Conservation (phyloP, 2,329 filamentous ascomycete species). For the Verticillium longisporum region DNA sequence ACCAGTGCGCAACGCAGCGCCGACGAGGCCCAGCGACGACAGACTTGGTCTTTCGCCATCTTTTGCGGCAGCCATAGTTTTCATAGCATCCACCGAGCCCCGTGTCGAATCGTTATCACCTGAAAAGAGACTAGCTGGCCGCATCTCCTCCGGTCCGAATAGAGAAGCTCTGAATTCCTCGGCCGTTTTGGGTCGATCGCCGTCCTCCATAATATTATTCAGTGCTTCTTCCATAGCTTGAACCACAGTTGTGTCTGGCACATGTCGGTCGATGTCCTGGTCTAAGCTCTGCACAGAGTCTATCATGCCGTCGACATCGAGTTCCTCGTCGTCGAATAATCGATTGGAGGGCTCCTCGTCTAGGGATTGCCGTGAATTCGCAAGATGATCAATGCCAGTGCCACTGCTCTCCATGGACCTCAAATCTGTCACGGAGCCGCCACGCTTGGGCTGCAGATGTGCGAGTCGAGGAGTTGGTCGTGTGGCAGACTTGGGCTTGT, state of each 20-base stretch:
- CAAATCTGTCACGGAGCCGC: slow-evolving; percentile 43
- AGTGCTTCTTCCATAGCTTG: slow-evolving; percentile 89
- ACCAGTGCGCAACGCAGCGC: slow-evolving; percentile 76
- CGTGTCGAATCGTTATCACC: slow-evolving; percentile 54
- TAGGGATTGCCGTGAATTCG: slow-evolving; percentile 55
- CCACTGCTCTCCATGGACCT: slow-evolving; percentile 28
- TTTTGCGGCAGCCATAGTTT: slow-evolving; percentile 26
- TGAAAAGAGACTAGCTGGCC: slow-evolving; percentile 40
- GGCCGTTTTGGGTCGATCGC: slow-evolving; percentile 51
- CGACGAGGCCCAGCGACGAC: slow-evolving; percentile 84
- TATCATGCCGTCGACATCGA: slow-evolving; percentile 61
- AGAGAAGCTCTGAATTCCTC: slow-evolving; percentile 61
- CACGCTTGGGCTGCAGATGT: slow-evolving; percentile 30
- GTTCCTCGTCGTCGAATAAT: slow-evolving; percentile 78
- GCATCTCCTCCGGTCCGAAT: slow-evolving; percentile 50
- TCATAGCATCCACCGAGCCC: slow-evolving; percentile 51
- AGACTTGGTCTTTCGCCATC: slow-evolving; percentile 72
- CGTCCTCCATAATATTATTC: slow-evolving; percentile 84
- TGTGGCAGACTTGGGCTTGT: slow-evolving; percentile 36
- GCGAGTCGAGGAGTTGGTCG: slow-evolving; percentile 37
- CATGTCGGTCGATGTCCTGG: slow-evolving; percentile 54
- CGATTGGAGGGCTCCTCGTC: slow-evolving; percentile 49
- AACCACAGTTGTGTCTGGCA: slow-evolving; percentile 72
- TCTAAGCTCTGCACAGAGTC: slow-evolving; percentile 76
- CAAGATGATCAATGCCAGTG: slow-evolving; percentile 31